Percentiles rank a stretch among this genome's conserved stretches.
Evolutionary conservation across 306 rosid genomes (phyloP).

Genomic region (Corylus avellana): DNA sequence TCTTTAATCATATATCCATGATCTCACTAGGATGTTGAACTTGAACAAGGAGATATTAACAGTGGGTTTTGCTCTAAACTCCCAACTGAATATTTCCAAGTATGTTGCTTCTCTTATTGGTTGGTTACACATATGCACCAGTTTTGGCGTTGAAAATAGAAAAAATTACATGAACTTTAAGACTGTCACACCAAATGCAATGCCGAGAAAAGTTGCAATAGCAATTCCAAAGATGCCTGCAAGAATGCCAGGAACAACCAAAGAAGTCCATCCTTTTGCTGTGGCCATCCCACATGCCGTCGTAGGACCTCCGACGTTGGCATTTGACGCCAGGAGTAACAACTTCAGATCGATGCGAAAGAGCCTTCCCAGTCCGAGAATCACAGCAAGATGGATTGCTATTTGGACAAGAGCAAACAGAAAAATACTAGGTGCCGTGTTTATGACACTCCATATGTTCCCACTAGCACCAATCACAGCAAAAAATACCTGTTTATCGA

Average conservation of each 20-base stretch:
- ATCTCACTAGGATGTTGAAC: not conserved
- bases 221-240: slow-evolving; percentile 74
- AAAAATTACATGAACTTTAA: slow-evolving; percentile 44
- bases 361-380: slow-evolving; percentile 50
- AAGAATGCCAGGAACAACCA: slow-evolving; percentile 74
- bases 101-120: not conserved
- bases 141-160: not conserved
- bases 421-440: slow-evolving; percentile 51
- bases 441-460: slow-evolving; percentile 43
- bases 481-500: slow-evolving; percentile 43
- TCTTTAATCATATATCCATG: no score
- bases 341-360: slow-evolving; percentile 40
- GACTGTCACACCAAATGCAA: slow-evolving; percentile 53
- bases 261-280: slow-evolving; percentile 67
- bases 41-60: not conserved
- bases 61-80: not conserved
- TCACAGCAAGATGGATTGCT: slow-evolving; percentile 42
- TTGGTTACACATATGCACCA: not conserved
- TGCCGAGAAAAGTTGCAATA: slow-evolving; percentile 74
- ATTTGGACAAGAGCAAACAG: slow-evolving; percentile 43
- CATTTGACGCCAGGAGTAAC: slow-evolving; percentile 57
- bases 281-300: slow-evolving; percentile 70
- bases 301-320: slow-evolving; percentile 57
- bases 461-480: slow-evolving; percentile 56
- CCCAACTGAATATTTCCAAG: not conserved